A percentile compares a stretch with the other conserved stretches of the same genome.
phyloP scores from a whole-genome alignment of 1,284 basidiomycete genomes.

The Cryptococcus maquisensis region DNA sequence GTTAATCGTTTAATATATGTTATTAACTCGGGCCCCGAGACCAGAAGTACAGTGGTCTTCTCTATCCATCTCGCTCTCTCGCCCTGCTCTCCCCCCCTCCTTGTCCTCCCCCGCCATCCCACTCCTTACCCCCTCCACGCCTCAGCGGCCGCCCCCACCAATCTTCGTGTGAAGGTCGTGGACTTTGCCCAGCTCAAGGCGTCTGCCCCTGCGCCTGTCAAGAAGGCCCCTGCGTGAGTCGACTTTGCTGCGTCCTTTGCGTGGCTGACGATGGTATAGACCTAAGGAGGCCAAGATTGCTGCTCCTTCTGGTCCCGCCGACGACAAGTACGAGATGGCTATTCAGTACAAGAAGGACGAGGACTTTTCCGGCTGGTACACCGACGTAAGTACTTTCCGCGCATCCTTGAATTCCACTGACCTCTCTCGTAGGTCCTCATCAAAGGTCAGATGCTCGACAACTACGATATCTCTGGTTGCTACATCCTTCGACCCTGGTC shows the following conservation, averaged over 20 bases:
- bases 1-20: too few species aligned
- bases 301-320: conserved; percentile 36
- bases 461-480: conserved; percentile 97
- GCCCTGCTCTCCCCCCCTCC: too few species aligned
- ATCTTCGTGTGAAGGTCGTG: conserved; percentile 54
- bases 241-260: neutral
- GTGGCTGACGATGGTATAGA: conserved; percentile 9
- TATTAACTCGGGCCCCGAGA: too few species aligned
- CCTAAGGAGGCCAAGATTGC: conserved; percentile 15
- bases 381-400: conserved; percentile 59
- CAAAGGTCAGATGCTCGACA: conserved; percentile 99
- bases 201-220: conserved; percentile 22
- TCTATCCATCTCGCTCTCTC: too few species aligned
- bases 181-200: conserved; percentile 66
- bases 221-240: conserved; percentile 15
- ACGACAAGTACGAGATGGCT: conserved; percentile 82
- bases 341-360: conserved; percentile 92
- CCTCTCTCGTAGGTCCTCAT: conserved; percentile 67
- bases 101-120: too few species aligned
- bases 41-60: too few species aligned
- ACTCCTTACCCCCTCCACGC: too few species aligned
- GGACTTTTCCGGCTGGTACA: conserved; percentile 91
- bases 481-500: conserved; percentile 99
- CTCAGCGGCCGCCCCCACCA: too few species aligned
- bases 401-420: neutral